Evolutionary conservation across 306 rosid species (phyloP).

Genomic region (Parietaria judaica): DNA sequence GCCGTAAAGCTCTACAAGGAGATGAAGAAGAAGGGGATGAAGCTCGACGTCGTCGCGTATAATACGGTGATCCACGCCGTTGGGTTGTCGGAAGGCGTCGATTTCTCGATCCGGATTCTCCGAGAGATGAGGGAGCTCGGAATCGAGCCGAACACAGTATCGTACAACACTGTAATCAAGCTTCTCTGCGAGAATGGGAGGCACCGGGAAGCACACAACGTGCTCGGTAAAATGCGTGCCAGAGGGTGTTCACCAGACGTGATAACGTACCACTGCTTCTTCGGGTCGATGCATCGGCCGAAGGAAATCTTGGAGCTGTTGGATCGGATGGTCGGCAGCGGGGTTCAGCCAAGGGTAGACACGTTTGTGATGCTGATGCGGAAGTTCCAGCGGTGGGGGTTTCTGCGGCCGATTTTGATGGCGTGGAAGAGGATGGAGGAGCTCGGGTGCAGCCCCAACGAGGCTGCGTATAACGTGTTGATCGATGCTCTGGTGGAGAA

Average conservation of each 20-base stretch:
- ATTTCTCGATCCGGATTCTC: constrained; percentile 44
- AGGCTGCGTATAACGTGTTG: constrained; percentile 67
- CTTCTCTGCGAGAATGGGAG: constrained; percentile 64
- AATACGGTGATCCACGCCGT: constrained; percentile 65
- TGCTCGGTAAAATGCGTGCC: constrained; percentile 43
- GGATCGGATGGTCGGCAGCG: constrained; percentile 59
- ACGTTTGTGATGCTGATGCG: constrained; percentile 81
- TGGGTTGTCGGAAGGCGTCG: constrained; percentile 73
- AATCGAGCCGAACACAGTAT: constrained; percentile 50
- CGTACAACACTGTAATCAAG: constrained; percentile 67
- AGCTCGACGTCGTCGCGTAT: constrained; percentile 68
- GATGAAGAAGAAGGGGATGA: constrained; percentile 52
- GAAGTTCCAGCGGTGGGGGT: constrained; percentile 92
- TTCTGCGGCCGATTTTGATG: constrained; percentile 60
- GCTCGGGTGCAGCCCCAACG: constrained; percentile 78
- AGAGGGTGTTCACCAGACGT: constrained; percentile 52
- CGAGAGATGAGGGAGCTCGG: constrained; percentile 77
- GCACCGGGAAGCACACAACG: constrained; percentile 45
- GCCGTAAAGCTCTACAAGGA: constrained; percentile 67
- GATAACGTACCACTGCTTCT: constrained; percentile 55
- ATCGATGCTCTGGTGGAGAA: constrained; percentile 79
- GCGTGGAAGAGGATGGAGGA: constrained; percentile 73
- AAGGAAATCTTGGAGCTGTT: constrained; percentile 52
- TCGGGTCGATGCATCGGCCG: constrained; percentile 54
- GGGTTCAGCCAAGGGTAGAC: constrained; percentile 61